Base-by-base conservation (phyloP, 2,329 filamentous ascomycete species). In the Claviceps quebecensis region DNA sequence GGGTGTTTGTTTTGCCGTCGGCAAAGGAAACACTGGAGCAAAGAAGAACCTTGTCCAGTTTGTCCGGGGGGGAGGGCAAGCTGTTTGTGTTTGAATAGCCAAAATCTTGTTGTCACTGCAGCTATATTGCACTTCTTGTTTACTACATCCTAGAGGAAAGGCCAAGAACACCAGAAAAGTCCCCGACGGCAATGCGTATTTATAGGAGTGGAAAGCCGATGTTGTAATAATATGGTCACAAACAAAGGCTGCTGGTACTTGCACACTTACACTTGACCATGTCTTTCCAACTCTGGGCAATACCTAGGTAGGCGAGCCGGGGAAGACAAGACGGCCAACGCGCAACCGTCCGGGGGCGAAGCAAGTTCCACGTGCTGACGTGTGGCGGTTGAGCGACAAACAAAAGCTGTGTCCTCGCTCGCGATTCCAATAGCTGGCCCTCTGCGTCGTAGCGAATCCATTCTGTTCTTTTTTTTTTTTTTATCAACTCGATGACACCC, bases 361-460 rank as follows among this genome's bases (percentile, higher is more conserved):
- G 47, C 51, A 44, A 29, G 48, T 45, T 53, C 51, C 51, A 47
- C 45, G 51, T 53, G 51, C 48, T 50, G 51, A 44, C 47, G 47
- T 29, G 37, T 44, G 47, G 47, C 51, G 47, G 47, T 50, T 50
- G 51, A 48, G 41, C 41, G 36, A 50, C 47, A 44, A 38, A 39
- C 37, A 29, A 41, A 43, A 47, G 39, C 29, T 39, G 49, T 23
- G 23, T 26, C 43, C n/a, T 36, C 29, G 8, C 36, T 39, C 41
- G 48, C 43, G 19, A 26, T 38, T 43, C 22, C 34, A 45, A 50
- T 46, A 36, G 43, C 22, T 29, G 19, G 9, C 23, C 17, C 22
- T 22, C 26, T 11, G 41, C 29, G 48, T 45, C 37, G 48, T 22
- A 45, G 48, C 13, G 40, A 23, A 39, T 49, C 23, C 5, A 23